Conservation (phyloP, 306 rosid species). For the Dryas drummondii region DNA sequence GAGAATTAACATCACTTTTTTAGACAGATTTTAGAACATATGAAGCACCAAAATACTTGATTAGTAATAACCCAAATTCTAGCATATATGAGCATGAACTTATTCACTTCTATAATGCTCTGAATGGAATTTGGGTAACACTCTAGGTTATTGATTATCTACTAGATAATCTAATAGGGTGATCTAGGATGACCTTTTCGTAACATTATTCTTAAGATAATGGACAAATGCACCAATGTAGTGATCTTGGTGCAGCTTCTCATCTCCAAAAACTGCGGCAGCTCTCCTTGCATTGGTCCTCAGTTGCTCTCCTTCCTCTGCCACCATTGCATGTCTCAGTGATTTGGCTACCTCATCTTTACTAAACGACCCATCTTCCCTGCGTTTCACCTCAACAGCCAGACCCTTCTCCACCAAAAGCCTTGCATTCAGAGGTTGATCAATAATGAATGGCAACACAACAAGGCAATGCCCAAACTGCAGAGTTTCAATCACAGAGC, state of each 20-base stretch:
- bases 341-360: constrained; percentile 34
- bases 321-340: constrained; percentile 31
- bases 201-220: not conserved
- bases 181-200: not conserved
- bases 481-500: constrained; percentile 42
- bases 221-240: constrained; percentile 21
- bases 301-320: constrained; percentile 34
- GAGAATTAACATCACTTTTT: too few species aligned
- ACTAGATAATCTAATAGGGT: not conserved
- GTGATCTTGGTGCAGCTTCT: constrained; percentile 19
- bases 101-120: too few species aligned
- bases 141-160: not conserved
- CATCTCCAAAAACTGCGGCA: constrained; percentile 20
- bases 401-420: constrained; percentile 41
- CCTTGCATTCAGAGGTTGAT: constrained; percentile 45
- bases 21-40: too few species aligned
- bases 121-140: too few species aligned
- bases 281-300: constrained; percentile 33
- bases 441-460: constrained; percentile 33
- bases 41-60: too few species aligned
- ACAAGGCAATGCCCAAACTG: constrained; percentile 43
- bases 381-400: constrained; percentile 35
- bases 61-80: too few species aligned
- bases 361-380: constrained; percentile 39
- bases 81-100: too few species aligned